A percentile compares a stretch with the other conserved stretches of the same genome.
Evolutionary conservation across 495 filamentous ascomycete genomes (phyloP).

Genomic region (Penicillium cosmopolitanum): DNA sequence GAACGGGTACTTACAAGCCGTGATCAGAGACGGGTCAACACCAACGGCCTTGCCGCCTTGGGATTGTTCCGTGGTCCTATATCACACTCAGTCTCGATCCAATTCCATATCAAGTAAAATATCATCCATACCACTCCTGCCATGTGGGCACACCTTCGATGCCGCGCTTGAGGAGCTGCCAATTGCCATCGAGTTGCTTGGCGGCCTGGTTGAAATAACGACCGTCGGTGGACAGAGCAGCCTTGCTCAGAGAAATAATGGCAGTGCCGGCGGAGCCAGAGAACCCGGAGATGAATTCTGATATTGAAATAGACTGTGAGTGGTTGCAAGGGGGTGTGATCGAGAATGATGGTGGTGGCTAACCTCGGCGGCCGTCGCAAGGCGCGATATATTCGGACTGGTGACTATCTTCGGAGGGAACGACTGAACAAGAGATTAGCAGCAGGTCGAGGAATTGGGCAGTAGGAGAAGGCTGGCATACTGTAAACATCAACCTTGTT

Average conservation of each 20-base stretch:
- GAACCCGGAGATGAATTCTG: conserved; percentile 90
- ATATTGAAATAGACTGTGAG: conserved; percentile 17
- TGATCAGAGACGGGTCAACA: conserved; percentile 89
- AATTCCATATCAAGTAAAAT: background rate
- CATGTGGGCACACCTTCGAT: conserved; percentile 93
- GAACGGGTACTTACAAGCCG: conserved; percentile 65
- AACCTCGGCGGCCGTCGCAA: conserved; percentile 87
- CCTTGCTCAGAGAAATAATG: conserved; percentile 83
- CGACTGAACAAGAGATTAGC: conserved; percentile 61
- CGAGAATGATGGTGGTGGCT: conserved; percentile 22
- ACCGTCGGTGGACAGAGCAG: conserved; percentile 91
- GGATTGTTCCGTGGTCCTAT: conserved; percentile 76
- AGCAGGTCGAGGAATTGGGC: background rate
- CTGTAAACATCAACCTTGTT: conserved; percentile 91
- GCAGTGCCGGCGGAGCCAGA: conserved; percentile 94
- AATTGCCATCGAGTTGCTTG: conserved; percentile 91
- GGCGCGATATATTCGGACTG: conserved; percentile 97
- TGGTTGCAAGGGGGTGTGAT: conserved; percentile 16
- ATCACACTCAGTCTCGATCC: conserved; percentile 24
- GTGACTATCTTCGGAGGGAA: conserved; percentile 97
- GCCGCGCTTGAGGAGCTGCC: conserved; percentile 90
- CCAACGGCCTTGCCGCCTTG: conserved; percentile 85
- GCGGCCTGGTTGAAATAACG: conserved; percentile 98
- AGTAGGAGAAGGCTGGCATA: conserved; percentile 47
- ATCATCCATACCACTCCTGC: conserved; percentile 80